Evolutionary conservation across 2,329 filamentous ascomycete species (phyloP), one percentile per base, ranked within the genome.

Genomic region (Colletotrichum spinosum): DNA sequence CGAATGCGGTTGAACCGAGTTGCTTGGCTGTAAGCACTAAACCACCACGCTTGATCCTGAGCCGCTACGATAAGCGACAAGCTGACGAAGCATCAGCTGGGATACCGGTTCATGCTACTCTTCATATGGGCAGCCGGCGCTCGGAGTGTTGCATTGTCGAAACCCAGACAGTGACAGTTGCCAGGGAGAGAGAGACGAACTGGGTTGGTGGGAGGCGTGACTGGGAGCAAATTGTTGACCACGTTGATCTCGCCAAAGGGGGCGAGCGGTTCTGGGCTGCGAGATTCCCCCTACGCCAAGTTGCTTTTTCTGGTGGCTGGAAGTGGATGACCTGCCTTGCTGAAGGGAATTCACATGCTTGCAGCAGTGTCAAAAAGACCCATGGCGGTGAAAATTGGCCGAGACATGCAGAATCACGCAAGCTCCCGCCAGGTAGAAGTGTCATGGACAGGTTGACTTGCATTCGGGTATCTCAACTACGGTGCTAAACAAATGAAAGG

Each of bases 381-480:
- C n/a, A 8, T n/a, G 13, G 42, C 46, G 46, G 46, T 13, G 25
- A 5, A 12, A 10, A 3, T 49, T 49, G 46, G 35, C 4, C 46
- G 10, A 49, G 46, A 49, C 46, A 49, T 35, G 46, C 46, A 35
- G 46, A 34, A 49, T 34, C 11, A 48, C 12, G 15, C 45, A 33
- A 33, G n/a, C 45, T 33, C 8, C 34, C 10, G 5, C 6, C 15
- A 48, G 42, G 42, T 25, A 17, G 13, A 11, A 34, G 37, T 25
- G 15, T 17, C 13, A 7, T 33, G 49, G 35, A 52, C 11, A 25
- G 25, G 25, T 11, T 55, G 34, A 46, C 53, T 48, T 55, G 25
- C 41, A 44, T 55, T 46, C 42, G 53, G 53, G 53, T 55, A 55
- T 55, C 53, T 55, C 34, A 25, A 25, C 25, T 25, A 25, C 25